Evolutionary conservation across 768 basidiomycete genomes (phyloP), one percentile per base, ranked within the genome.

Genomic region (Lactarius tabidus): DNA sequence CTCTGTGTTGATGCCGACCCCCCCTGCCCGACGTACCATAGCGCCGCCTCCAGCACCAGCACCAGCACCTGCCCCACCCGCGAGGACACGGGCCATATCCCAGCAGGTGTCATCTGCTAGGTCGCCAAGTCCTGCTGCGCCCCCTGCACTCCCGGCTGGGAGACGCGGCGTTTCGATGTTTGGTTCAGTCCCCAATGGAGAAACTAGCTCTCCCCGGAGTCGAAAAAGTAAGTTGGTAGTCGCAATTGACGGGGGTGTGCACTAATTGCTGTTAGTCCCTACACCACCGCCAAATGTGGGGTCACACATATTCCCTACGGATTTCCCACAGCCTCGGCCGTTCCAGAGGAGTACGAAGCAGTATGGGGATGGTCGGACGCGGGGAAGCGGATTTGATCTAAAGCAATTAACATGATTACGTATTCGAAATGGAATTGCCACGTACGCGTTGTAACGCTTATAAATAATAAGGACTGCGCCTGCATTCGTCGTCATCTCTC

Each of bases 261-360:
- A 72, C 67, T 36, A 64, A 57, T 62, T 53, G 69, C 60, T 62
- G 54, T 5, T 63, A 85, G 83, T 84, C 54, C 81, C 85, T 26
- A 77, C 82, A 5, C 84, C 84, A 7, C 85, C 85, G 29, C 84
- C 90, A 2, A 84, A 80, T 61, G 83, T 81, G 48, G 90, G 90
- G 10, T 74, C 80, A 28, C 88, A 91, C 71, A 86, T 80, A 18
- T 94, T 92, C 72, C 90, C 90, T 8, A 77, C 79, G 17, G 90
- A 87, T 58, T 92, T 93, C 72, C 92, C 92, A 1, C 85, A 86
- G 17, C 92, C 92, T 5, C 84, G 90, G 45, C 78, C 79, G 31
- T 93, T 92, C 74, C 73, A 73, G 39, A 71, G 74, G 6, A 77
- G 73, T 36, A 70, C 73, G 33, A 88, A 81, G 71, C 77, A 78